Percentiles rank a stretch among this genome's conserved stretches.
phyloP scores from a whole-genome alignment of 805 yeast genomes.

The Barnettozyma salicaria region DNA sequence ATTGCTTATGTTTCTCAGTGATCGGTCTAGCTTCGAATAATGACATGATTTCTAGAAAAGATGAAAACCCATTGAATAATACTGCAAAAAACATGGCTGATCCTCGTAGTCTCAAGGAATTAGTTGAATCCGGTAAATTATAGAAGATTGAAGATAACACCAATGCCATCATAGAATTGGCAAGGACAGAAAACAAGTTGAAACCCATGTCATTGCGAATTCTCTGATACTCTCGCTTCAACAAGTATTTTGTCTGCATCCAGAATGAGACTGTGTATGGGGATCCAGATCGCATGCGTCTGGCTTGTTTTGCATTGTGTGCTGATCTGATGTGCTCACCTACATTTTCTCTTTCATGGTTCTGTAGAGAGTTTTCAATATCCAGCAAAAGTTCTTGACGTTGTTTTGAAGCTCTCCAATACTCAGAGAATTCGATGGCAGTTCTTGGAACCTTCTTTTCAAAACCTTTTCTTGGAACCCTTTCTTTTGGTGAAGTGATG shows the following conservation, averaged over 20 bases:
- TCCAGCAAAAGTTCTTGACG: constrained; percentile 34
- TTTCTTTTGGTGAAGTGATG: constrained; percentile 47
- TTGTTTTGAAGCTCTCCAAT: constrained; percentile 43
- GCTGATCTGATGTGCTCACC: constrained; percentile 32
- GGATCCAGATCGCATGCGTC: constrained; percentile 39
- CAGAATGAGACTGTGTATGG: constrained; percentile 47
- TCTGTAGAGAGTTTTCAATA: constrained; percentile 31
- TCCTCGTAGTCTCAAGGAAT: constrained; percentile 48
- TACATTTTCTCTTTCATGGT: constrained; percentile 31
- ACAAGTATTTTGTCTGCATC: constrained; percentile 45
- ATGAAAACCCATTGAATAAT: constrained; percentile 56
- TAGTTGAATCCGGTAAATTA: constrained; percentile 38
- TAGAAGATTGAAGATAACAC: constrained; percentile 54
- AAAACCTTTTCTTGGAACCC: constrained; percentile 37
- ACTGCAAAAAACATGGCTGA: constrained; percentile 65
- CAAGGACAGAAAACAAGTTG: constrained; percentile 36
- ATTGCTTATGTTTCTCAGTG: constrained; percentile 52
- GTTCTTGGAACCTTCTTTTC: constrained; percentile 48
- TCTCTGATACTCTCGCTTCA: constrained; percentile 44
- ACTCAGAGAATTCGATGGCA: constrained; percentile 43
- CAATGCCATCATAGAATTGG: constrained; percentile 48
- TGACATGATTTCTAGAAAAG: constrained; percentile 46
- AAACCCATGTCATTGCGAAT: constrained; percentile 42
- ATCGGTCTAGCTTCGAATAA: constrained; percentile 38
- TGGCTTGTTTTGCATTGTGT: constrained; percentile 49